A percentile compares a stretch with the other conserved stretches of the same genome.
Evolutionary conservation across 148 eudicot genomes (phyloP).

Genomic region (Cornus kousa): DNA sequence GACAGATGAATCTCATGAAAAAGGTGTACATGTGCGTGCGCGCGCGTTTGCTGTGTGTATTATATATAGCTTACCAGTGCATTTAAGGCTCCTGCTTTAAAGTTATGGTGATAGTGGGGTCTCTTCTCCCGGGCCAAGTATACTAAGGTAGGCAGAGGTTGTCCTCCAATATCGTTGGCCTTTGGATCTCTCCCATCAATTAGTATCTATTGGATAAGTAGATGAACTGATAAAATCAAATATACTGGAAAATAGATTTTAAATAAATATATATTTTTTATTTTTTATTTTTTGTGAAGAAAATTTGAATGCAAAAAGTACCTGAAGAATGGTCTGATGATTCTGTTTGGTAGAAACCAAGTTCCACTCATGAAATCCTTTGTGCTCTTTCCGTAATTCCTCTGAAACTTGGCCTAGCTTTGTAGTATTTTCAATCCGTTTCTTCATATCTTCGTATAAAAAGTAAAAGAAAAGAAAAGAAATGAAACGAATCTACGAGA

Average conservation of each 20-base stretch:
- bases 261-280: neutral
- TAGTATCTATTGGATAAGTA: neutral
- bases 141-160: constrained; percentile 3
- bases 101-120: constrained; percentile 8
- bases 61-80: constrained; percentile 3
- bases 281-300: neutral
- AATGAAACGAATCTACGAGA: too few relatives aligned
- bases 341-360: neutral
- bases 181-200: constrained; percentile 9
- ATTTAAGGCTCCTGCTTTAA: constrained; percentile 15
- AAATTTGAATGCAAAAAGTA: neutral
- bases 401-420: constrained; percentile 15
- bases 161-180: neutral
- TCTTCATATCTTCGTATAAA: constrained; percentile 17
- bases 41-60: too few relatives aligned
- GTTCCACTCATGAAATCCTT: constrained; percentile 25
- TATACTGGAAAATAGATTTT: neutral
- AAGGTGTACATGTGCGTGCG: too few relatives aligned
- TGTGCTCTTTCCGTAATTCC: constrained; percentile 12
- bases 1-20: neutral
- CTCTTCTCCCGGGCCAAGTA: constrained; percentile 14
- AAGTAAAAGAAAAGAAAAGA: too few relatives aligned
- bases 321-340: constrained; percentile 25
- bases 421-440: neutral
- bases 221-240: neutral